Percentiles rank a stretch among this genome's conserved stretches.
Evolutionary conservation across 106 monocot species (phyloP).

Genomic region (Triglochin maritima): DNA sequence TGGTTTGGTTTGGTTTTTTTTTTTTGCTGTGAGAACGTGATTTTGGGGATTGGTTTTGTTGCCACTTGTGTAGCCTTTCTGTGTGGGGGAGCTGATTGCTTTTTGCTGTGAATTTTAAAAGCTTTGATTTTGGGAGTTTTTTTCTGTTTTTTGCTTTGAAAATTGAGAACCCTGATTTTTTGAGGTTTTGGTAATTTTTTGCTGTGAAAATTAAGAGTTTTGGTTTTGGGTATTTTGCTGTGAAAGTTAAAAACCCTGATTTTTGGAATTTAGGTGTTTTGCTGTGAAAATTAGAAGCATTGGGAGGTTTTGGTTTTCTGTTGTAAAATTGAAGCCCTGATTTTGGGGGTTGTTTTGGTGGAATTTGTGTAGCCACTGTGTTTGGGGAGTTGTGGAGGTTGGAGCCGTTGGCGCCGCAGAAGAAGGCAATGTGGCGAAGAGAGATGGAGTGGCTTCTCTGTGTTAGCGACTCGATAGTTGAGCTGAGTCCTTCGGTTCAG

Average conservation of each 20-base stretch:
- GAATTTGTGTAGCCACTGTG: conserved; percentile 20
- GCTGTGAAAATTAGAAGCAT: too few relatives aligned
- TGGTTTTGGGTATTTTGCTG: neutral
- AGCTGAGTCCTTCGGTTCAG: conserved; percentile 72
- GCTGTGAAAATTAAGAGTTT: neutral
- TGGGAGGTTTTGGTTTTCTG: too few relatives aligned
- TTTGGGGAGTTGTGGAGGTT: conserved; percentile 68
- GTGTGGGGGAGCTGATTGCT: too few relatives aligned
- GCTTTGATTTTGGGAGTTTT: too few relatives aligned
- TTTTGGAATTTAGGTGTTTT: neutral
- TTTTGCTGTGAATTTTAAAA: too few relatives aligned
- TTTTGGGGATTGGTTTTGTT: too few relatives aligned
- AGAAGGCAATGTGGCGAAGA: conserved; percentile 83
- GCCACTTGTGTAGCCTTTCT: too few relatives aligned
- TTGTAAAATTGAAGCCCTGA: neutral
- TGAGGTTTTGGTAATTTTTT: neutral
- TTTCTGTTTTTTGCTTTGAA: too few relatives aligned
- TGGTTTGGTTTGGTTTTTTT: neutral
- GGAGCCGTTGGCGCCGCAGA: conserved; percentile 65
- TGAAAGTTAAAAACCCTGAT: neutral
- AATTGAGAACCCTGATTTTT: too few relatives aligned
- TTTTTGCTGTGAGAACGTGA: too few relatives aligned
- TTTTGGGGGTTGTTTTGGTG: conserved; percentile 6
- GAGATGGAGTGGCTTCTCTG: conserved; percentile 95
- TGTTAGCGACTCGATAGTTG: conserved; percentile 84